phyloP scores from a whole-genome alignment of 306 rosid genomes.

The Rosa chinensis region DNA sequence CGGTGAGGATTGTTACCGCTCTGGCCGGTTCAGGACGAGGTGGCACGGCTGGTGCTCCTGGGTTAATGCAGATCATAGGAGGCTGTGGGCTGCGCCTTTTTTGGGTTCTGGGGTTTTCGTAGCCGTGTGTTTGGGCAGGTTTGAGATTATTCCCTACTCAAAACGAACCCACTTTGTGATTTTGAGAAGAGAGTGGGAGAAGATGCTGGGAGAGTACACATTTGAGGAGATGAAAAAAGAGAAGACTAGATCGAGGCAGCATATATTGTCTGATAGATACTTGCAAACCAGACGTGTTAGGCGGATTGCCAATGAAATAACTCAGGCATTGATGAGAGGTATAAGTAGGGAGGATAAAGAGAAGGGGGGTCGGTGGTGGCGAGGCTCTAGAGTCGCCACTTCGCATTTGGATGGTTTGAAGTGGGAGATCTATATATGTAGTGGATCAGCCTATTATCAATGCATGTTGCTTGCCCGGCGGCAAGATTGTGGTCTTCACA shows the following conservation, averaged over 20 bases:
- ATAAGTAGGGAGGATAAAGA: too few relatives aligned
- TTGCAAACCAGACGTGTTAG: too few relatives aligned
- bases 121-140: background rate
- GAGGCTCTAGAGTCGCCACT: background rate
- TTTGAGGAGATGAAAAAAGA: constrained; percentile 54
- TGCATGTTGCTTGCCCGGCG: constrained; percentile 80
- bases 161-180: constrained; percentile 70
- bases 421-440: constrained; percentile 71
- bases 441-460: constrained; percentile 69
- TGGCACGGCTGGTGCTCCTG: too few relatives aligned
- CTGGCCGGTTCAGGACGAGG: too few relatives aligned
- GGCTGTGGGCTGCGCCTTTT: constrained; percentile 52
- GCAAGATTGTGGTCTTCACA: constrained; percentile 78
- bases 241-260: constrained; percentile 46
- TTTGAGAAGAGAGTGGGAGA: constrained; percentile 55
- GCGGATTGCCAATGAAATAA: too few relatives aligned
- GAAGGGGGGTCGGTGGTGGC: too few relatives aligned
- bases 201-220: constrained; percentile 57
- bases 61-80: too few relatives aligned
- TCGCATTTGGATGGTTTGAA: constrained; percentile 73
- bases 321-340: too few relatives aligned
- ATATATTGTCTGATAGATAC: constrained; percentile 49
- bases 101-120: constrained; percentile 23
- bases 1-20: too few relatives aligned
- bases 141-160: constrained; percentile 74